phyloP scores from a whole-genome alignment of 1,284 basidiomycete genomes.

The Moesziomyces sp. region DNA sequence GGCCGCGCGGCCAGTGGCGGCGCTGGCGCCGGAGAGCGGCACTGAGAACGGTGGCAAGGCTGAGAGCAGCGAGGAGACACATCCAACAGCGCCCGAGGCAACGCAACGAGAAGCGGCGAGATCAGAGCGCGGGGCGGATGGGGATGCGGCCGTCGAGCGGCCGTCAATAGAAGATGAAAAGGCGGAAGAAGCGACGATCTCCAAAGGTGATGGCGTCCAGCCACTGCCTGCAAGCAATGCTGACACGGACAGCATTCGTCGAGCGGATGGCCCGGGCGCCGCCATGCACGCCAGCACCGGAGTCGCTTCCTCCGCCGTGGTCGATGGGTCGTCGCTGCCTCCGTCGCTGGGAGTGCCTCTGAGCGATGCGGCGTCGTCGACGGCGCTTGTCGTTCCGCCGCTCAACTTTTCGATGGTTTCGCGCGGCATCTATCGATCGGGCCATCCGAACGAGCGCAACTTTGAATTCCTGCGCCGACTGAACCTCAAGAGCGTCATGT shows the following conservation, averaged over 20 bases:
- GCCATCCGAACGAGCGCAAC: slow-evolving; percentile 67
- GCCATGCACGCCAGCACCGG: no score
- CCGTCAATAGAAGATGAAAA: not conserved
- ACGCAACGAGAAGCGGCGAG: not conserved
- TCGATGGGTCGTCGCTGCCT: slow-evolving; percentile 1
- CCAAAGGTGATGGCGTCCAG: not conserved
- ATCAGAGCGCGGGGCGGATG: not conserved
- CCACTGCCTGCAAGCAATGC: no score
- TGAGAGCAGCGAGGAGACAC: not conserved
- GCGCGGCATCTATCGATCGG: slow-evolving; percentile 62
- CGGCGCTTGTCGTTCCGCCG: slow-evolving; percentile 59
- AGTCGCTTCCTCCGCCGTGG: not conserved
- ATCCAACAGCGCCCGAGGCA: not conserved
- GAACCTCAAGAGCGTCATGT: slow-evolving; percentile 60
- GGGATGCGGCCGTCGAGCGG: not conserved
- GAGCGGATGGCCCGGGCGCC: no score
- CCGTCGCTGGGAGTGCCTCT: not conserved
- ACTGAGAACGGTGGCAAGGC: not conserved
- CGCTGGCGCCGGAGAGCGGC: no score
- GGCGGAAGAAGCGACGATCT: not conserved
- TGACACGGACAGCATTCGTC: no score
- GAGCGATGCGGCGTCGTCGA: slow-evolving; percentile 9
- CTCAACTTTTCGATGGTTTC: slow-evolving; percentile 67
- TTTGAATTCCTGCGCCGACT: slow-evolving; percentile 62
- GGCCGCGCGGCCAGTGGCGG: no score